Conservation (phyloP, 2,329 filamentous ascomycete species). For the Neocucurbitaria cava region DNA sequence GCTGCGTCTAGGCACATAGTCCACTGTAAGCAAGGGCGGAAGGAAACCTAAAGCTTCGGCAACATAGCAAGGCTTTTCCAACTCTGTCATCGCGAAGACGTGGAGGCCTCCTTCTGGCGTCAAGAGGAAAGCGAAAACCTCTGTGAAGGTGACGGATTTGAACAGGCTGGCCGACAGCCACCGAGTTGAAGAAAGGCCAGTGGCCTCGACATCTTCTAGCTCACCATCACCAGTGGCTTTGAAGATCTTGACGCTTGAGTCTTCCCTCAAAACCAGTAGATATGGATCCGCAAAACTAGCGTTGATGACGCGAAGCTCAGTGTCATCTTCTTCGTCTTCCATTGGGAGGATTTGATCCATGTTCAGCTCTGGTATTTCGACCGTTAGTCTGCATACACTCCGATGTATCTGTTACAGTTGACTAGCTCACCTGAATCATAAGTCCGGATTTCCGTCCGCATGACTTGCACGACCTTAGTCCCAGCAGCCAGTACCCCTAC, state of each 20-base stretch:
- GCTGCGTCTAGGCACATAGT: slow-evolving; percentile 73
- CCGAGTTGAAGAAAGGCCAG: slow-evolving; percentile 66
- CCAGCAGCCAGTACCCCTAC: slow-evolving; percentile 83
- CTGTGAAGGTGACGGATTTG: slow-evolving; percentile 63
- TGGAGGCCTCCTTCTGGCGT: slow-evolving; percentile 76
- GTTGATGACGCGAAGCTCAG: slow-evolving; percentile 77
- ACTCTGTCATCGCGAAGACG: slow-evolving; percentile 78
- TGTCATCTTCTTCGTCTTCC: slow-evolving; percentile 80
- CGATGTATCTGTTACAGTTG: background rate
- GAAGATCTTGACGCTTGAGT: slow-evolving; percentile 79
- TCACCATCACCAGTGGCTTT: slow-evolving; percentile 83
- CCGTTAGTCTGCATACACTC: background rate
- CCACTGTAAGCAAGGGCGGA: slow-evolving; percentile 75
- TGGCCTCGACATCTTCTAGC: slow-evolving; percentile 78
- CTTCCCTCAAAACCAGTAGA: slow-evolving; percentile 81
- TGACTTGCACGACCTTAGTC: slow-evolving; percentile 83
- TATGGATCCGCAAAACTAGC: slow-evolving; percentile 89
- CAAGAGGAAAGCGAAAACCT: slow-evolving; percentile 77
- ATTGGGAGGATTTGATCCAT: slow-evolving; percentile 92
- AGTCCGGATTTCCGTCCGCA: slow-evolving; percentile 84
- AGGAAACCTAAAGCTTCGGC: slow-evolving; percentile 80
- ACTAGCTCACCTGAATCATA: slow-evolving; percentile 80
- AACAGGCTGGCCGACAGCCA: slow-evolving; percentile 90
- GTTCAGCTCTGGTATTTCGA: slow-evolving; percentile 69
- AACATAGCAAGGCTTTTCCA: slow-evolving; percentile 74